A percentile compares a stretch with the other conserved stretches of the same genome.
Evolutionary conservation across 176 grass and related monocot species (phyloP).

Genomic region (Zizania latifolia): DNA sequence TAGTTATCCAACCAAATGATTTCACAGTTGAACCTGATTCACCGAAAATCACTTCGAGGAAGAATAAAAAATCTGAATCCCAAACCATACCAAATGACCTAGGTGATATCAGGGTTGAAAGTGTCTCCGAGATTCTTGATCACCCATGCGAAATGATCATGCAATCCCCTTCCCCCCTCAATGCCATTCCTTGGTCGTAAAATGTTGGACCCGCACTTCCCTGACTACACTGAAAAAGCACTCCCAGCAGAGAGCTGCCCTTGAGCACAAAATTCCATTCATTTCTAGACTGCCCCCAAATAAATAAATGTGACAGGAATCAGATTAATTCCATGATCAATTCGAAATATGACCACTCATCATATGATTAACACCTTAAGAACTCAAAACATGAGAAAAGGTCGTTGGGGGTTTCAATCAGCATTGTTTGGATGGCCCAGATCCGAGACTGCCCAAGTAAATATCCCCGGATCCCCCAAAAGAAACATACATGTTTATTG

Average conservation of each 20-base stretch:
- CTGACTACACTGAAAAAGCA: neutral
- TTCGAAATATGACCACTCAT: neutral
- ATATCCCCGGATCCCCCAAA: neutral
- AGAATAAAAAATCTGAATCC: no score
- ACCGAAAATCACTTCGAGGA: no score
- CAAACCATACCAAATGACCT: no score
- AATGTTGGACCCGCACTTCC: neutral
- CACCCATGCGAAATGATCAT: neutral
- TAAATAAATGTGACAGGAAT: neutral
- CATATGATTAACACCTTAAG: neutral
- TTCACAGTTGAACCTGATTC: no score
- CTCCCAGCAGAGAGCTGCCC: neutral
- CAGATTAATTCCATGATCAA: neutral
- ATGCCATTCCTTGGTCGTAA: neutral
- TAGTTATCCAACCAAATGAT: no score
- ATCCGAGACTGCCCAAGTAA: neutral
- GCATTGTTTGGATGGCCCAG: neutral
- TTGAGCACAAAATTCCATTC: neutral
- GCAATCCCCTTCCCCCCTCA: neutral
- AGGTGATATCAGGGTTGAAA: neutral
- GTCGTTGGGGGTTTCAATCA: neutral
- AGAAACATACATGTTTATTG: constrained; percentile 10
- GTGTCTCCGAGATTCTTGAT: neutral
- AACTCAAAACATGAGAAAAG: neutral
- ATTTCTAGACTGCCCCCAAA: neutral